Base-by-base conservation (phyloP, 192 early-diverging fungal species). In the Mortierella antarctica region DNA sequence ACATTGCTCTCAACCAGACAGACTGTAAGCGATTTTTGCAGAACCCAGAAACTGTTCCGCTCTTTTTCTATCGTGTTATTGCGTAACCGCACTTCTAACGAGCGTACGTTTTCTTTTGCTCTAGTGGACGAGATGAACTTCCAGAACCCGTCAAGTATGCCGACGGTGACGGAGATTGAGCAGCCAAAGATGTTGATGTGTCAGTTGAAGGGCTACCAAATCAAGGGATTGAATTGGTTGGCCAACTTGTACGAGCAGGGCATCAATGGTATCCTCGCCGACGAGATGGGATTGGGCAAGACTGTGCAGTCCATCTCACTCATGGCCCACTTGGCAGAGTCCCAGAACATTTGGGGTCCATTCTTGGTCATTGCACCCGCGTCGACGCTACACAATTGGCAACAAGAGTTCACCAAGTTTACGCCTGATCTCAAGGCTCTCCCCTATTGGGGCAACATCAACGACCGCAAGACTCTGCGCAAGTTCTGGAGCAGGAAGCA, bases 341-440 rank as follows among this genome's bases (percentile, higher is more conserved):
- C 88, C 6, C 91, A 96, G 67, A 90, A 91, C 65, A 94, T 96
- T 56, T 96, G 95, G 94, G 96, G 96, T 14, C 96, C 96, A 0
- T 96, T 95, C 83, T 84, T 97, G 66, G 92, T 97, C 23, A 93
- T 97, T 67, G 92, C 94, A 0, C 96, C 96, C 2, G 89, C 93
- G 0, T 96, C 95, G 45, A 96, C 95, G 0, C 83, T 97, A 67
- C 94, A 95, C 68, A 97, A 97, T 71, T 97, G 96, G 96, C 93
- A 96, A 78, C 92, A 95, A 69, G 96, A 97, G 84, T 86, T 97
- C 40, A 75, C 90, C 15, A 87, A 88, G 41, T 97, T 95, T 70
- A 90, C 92, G 0, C 96, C 96, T 10, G 86, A 86, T 20, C 90
- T 97, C 63, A 92, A 91, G 83, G 78, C 84, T 4, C 82, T 97